Base-by-base conservation (phyloP, 331 rosid species). In the Malus hybrid region DNA sequence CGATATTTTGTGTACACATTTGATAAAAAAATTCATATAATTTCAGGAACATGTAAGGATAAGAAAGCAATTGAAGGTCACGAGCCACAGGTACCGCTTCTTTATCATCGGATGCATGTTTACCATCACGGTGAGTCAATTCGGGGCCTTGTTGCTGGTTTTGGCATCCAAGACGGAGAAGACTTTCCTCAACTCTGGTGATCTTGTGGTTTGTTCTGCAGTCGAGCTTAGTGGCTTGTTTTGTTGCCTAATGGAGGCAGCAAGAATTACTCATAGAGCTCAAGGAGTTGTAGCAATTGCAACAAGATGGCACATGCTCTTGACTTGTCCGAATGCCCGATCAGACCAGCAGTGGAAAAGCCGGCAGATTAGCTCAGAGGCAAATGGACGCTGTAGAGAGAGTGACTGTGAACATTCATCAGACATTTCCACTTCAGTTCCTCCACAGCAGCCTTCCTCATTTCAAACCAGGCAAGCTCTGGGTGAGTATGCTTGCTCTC, bases 181-280 rank as follows among this genome's bases (percentile, higher is more conserved):
- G 77, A 91, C 83, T 58, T 91, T 91, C 85, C 86, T 91, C 80
- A 91, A 88, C 72, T 89, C 96, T 1, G 97, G 93, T 18, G 97
- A 89, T 39, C 89, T 91, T 55, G 79, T 92, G 87, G 97, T 92
- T 24, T 92, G 97, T 75, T 92, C 97, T 24, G 94, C 80, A 2
- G 94, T 90, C 64, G 87, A 93, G 76, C 44, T 87, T 10, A 81
- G 95, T 62, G 97, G 97, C 10, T 77, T 88, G 76, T 83, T 87
- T 72, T 39, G 88, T 78, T 90, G 97, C 70, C 67, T 91, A 20
- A 18, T 83, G 63, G 94, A 90, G 65, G 97, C 97, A 1, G 89
- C 97, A 18, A 89, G 91, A 83, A 91, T 91, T 71, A 89, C 97
- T 2, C 95, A 91, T 20, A 87, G 93, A 78, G 97, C 93, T 36